A percentile compares a stretch with the other conserved stretches of the same genome.
Evolutionary conservation across 352 stramenopile species (phyloP).

Genomic region (Globisporangium viniferum): DNA sequence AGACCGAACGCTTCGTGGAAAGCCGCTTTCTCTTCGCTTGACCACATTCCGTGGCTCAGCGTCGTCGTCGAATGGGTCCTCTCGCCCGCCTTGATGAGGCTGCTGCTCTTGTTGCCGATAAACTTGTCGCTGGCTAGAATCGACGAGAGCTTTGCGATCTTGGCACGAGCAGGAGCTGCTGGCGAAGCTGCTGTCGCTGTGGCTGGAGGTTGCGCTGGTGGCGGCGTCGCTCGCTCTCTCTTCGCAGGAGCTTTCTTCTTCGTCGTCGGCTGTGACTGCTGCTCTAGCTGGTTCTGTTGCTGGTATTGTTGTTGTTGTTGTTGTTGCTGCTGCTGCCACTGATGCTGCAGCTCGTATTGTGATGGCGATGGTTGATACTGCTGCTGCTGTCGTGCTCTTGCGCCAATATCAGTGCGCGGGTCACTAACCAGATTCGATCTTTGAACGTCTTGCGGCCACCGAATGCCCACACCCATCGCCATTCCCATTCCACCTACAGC

Average conservation of each 20-base stretch:
- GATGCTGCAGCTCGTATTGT: background rate
- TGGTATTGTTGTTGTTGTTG: background rate
- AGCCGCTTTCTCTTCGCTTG: constrained; percentile 1
- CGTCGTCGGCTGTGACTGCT: background rate
- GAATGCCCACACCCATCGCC: background rate
- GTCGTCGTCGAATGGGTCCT: too few species aligned
- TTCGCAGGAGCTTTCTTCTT: background rate
- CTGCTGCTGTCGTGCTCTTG: background rate
- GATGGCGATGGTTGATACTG: background rate
- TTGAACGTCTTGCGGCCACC: background rate
- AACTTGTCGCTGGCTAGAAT: background rate
- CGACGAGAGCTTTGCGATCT: background rate
- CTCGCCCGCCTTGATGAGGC: background rate
- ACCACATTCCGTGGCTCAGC: background rate
- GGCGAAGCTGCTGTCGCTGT: background rate
- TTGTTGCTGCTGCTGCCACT: background rate
- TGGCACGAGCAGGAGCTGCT: background rate
- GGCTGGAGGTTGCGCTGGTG: background rate
- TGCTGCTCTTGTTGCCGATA: background rate
- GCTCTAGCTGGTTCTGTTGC: background rate
- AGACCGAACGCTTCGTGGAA: background rate
- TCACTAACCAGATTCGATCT: background rate
- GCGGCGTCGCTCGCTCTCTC: background rate
- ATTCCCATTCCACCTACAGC: background rate
- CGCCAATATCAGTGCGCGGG: background rate